These are phyloP conservation scores for Paramecium octaurelia DNA, from an alignment of 73 alveolate genomes.

Conservation along the genomic window DNA sequence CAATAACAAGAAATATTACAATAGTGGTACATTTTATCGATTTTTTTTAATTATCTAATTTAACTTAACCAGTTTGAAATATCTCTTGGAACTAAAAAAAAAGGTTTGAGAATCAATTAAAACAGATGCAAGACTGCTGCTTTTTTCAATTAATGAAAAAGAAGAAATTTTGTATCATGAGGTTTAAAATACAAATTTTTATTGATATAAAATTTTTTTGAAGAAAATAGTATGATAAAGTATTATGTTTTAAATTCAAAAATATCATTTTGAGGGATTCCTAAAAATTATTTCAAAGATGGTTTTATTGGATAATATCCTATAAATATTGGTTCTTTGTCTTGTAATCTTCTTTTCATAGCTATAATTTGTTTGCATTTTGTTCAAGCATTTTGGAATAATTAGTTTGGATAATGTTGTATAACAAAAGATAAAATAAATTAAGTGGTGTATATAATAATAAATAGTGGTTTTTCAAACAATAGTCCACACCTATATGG, in stretches of 20 bases:
- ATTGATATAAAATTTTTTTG: not conserved
- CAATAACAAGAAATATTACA: no score
- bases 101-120: not conserved
- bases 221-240: not conserved
- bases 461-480: not conserved
- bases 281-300: no score
- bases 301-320: not conserved
- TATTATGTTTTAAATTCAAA: not conserved
- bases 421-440: not conserved
- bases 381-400: not conserved
- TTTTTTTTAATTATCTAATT: no score
- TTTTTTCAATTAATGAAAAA: no score
- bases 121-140: no score
- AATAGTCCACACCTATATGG: not conserved
- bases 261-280: not conserved
- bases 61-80: no score
- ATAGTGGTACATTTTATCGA: no score
- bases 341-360: no score
- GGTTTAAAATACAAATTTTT: not conserved
- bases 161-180: not conserved
- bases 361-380: not conserved
- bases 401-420: not conserved
- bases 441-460: not conserved
- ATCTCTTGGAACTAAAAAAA: no score
- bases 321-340: not conserved